Evolutionary conservation across 2,329 filamentous ascomycete genomes (phyloP).

Genomic region (Pyricularia sp.): DNA sequence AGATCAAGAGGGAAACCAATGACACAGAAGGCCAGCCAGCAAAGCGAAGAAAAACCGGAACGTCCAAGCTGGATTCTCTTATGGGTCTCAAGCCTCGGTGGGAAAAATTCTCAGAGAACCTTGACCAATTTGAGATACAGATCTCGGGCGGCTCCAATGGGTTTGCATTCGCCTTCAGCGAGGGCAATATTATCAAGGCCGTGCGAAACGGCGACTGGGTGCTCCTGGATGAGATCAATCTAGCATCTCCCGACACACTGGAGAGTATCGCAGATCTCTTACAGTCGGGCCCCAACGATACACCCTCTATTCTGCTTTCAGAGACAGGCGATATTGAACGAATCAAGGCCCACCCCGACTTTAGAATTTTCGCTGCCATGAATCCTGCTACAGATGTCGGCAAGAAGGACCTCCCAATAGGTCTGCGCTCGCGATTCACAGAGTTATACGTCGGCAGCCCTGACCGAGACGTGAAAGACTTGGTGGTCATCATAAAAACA

Average conservation of each 20-base stretch:
- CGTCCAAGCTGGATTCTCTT: constrained; percentile 50
- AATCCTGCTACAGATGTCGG: constrained; percentile 96
- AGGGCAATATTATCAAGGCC: constrained; percentile 94
- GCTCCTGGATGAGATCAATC: constrained; percentile 89
- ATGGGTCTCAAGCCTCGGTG: constrained; percentile 52
- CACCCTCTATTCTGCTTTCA: constrained; percentile 75
- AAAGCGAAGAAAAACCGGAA: constrained; percentile 55
- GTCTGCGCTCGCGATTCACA: constrained; percentile 83
- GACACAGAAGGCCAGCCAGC: constrained; percentile 36
- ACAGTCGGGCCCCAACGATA: constrained; percentile 53
- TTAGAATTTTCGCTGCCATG: constrained; percentile 96
- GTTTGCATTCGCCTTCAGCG: constrained; percentile 91
- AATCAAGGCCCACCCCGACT: constrained; percentile 78
- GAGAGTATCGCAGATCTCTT: constrained; percentile 88
- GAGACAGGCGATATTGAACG: constrained; percentile 90
- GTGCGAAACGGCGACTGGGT: constrained; percentile 95
- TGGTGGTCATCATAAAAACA: constrained; percentile 75
- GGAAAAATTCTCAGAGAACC: constrained; percentile 62
- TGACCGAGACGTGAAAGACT: constrained; percentile 72
- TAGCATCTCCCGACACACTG: constrained; percentile 86
- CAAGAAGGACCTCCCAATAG: constrained; percentile 83
- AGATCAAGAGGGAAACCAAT: constrained; percentile 15
- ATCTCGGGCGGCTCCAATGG: constrained; percentile 56
- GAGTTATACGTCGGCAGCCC: constrained; percentile 91
- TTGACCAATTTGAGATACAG: constrained; percentile 71